A percentile compares a stretch with the other conserved stretches of the same genome.
These are phyloP conservation scores for Cyclocybe cylindracea DNA, from an alignment of 768 basidiomycete genomes.

Conservation along the genomic window DNA sequence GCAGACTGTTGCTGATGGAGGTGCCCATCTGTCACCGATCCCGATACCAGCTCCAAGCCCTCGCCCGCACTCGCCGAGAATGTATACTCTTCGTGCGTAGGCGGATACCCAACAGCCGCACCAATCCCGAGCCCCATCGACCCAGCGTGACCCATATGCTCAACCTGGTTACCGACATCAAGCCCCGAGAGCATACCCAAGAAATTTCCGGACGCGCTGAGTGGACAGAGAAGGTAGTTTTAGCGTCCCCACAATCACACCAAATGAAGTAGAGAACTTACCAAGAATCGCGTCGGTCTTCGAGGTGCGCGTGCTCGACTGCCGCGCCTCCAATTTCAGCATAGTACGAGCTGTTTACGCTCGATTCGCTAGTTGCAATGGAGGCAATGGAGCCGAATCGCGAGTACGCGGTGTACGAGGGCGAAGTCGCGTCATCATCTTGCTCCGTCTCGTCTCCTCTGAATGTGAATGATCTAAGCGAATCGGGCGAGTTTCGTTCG, in stretches of 20 bases:
- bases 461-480: conserved; percentile 46
- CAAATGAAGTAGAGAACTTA: conserved; percentile 25
- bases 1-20: conserved; percentile 14
- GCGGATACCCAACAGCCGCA: conserved; percentile 12
- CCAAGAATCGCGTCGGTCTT: conserved; percentile 44
- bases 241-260: conserved; percentile 2
- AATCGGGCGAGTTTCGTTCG: conserved; percentile 59
- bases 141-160: conserved; percentile 11
- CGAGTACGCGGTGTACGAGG: conserved; percentile 50
- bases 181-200: conserved; percentile 43
- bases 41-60: conserved; percentile 11
- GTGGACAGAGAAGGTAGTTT: conserved; percentile 3
- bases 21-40: conserved; percentile 8
- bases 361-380: conserved; percentile 60
- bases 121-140: conserved; percentile 10
- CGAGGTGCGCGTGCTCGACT: conserved; percentile 27
- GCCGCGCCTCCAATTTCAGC: conserved; percentile 20
- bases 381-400: conserved; percentile 66
- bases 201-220: conserved; percentile 39
- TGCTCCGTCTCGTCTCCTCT: conserved; percentile 39
- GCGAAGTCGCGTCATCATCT: conserved; percentile 55
- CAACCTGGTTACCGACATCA: conserved; percentile 33
- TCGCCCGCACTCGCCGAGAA: conserved; percentile 10
- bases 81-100: conserved; percentile 25
- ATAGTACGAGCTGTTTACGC: conserved; percentile 42